Conservation (phyloP, 163 green algal genomes). For the Coccomyxa subellipsoidea region DNA sequence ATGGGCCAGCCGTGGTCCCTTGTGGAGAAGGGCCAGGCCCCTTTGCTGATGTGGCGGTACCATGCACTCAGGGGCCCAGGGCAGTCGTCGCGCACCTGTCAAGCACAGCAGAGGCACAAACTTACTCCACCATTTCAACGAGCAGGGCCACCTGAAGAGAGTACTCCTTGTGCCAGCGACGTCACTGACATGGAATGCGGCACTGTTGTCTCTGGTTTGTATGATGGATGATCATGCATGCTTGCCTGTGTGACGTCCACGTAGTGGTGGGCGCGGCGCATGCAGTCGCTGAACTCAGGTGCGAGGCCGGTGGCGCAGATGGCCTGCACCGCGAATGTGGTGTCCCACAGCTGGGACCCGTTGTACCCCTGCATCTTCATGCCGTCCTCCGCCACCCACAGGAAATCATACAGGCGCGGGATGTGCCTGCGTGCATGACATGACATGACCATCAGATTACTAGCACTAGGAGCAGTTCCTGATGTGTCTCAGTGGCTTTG, state of each 20-base stretch:
- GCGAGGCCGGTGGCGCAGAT: constrained; percentile 66
- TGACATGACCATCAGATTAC: not conserved
- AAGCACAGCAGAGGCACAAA: not conserved
- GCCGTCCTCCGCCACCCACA: constrained; percentile 98
- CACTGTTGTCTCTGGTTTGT: too few relatives aligned
- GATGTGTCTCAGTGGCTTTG: too few relatives aligned
- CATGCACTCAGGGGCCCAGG: constrained; percentile 62
- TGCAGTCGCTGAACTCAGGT: constrained; percentile 49
- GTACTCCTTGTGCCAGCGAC: too few relatives aligned
- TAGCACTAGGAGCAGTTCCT: too few relatives aligned
- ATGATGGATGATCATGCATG: too few relatives aligned
- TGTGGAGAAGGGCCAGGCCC: constrained; percentile 96
- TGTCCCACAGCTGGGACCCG: constrained; percentile 97
- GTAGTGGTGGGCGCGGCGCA: constrained; percentile 74
- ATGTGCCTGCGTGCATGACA: constrained; percentile 63
- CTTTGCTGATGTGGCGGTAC: constrained; percentile 96
- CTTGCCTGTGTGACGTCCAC: constrained; percentile 79
- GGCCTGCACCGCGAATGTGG: constrained; percentile 88
- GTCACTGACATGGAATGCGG: too few relatives aligned
- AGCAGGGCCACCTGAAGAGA: too few relatives aligned
- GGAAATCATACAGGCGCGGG: constrained; percentile 85
- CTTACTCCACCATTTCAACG: not conserved
- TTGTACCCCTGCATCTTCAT: constrained; percentile 99
- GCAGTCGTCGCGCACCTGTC: constrained; percentile 73
- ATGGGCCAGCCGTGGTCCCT: constrained; percentile 98